Evolutionary conservation across 73 alveolate species (phyloP), one percentile per base, ranked within the genome.

Genomic region (Paramecium biaurelia): DNA sequence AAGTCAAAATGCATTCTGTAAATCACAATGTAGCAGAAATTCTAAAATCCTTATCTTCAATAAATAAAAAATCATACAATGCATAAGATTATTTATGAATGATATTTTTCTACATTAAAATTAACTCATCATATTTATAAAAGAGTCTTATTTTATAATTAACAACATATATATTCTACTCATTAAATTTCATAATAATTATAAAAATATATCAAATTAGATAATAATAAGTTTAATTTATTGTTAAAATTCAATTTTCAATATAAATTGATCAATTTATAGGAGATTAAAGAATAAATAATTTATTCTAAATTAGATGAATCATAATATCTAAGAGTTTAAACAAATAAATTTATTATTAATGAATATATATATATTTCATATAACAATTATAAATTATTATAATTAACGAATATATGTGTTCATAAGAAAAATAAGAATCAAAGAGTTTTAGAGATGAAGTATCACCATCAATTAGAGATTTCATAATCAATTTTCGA

Each of bases 381-480:
- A 45, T 14, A 45, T 45, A 45, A 45, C 68, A 53, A 53, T 53
- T 53, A 53, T 53, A 53, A 53, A 53, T 53, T 18, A 53, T 63
- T 5, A 26, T 32, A 63, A 30, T 63, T 63, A 63, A 63, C 84
- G 84, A 63, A 63, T 63, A 63, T 63, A 63, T 63, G 84, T 30
- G 9, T 30, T 63, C 21, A 11, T 12, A 26, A 32, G 84, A 63
- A 7, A 30, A 26, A 30, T 14, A 63, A 30, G 84, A 63, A 26
- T 63, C 41, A 3, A 63, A 63, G 21, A 30, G 41, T 12, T 7
- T 32, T 30, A 74, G 87, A 37, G 87, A 74, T 74, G 87, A 74
- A 74, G 87, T 74, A 2, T 34, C 57, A 18, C 87, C 87, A 34
- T 74, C 63, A 35, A 74, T 74, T 6, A 28, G 87, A 74, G 59